These are phyloP conservation scores for Apiospora hydei DNA, from an alignment of 2,329 filamentous ascomycete genomes.

Conservation along the genomic window DNA sequence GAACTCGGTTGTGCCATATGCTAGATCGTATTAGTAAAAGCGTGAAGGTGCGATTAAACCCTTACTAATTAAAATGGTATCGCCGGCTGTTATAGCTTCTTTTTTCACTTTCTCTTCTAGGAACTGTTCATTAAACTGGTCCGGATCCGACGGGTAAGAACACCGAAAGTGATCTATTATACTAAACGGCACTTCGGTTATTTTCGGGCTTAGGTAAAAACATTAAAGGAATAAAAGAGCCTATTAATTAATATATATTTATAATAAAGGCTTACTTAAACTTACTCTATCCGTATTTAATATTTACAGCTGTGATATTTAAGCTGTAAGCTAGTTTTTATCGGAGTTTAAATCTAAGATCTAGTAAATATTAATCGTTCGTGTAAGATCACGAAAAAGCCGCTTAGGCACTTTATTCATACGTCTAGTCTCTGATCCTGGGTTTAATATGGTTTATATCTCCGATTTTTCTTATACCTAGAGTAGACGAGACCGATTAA, in stretches of 20 bases:
- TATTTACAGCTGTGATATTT: not conserved
- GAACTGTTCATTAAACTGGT: slow-evolving; percentile 6
- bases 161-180: not conserved
- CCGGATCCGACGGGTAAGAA: slow-evolving; percentile 5
- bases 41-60: not conserved
- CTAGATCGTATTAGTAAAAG: slow-evolving; percentile 1
- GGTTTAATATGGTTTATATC: slow-evolving; percentile 3
- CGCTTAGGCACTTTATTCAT: not conserved
- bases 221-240: slow-evolving; percentile 12
- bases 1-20: slow-evolving; percentile 1
- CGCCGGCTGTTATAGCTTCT: not conserved
- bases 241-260: not conserved
- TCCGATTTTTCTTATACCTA: not conserved
- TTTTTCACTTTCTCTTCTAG: not conserved
- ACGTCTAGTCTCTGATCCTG: slow-evolving; percentile 1
- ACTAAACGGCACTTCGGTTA: not conserved
- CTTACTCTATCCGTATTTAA: slow-evolving; percentile 6
- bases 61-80: slow-evolving; percentile 13
- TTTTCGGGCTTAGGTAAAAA: not conserved
- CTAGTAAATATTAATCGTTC: slow-evolving; percentile 8
- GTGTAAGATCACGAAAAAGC: slow-evolving; percentile 18
- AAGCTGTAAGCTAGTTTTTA: slow-evolving; percentile 2
- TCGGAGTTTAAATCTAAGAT: slow-evolving; percentile 3
- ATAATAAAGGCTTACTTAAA: not conserved
- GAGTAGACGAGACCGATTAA: slow-evolving; percentile 8